These are phyloP conservation scores for Lyophyllum decastes DNA, from an alignment of 768 basidiomycete genomes.

Conservation along the genomic window DNA sequence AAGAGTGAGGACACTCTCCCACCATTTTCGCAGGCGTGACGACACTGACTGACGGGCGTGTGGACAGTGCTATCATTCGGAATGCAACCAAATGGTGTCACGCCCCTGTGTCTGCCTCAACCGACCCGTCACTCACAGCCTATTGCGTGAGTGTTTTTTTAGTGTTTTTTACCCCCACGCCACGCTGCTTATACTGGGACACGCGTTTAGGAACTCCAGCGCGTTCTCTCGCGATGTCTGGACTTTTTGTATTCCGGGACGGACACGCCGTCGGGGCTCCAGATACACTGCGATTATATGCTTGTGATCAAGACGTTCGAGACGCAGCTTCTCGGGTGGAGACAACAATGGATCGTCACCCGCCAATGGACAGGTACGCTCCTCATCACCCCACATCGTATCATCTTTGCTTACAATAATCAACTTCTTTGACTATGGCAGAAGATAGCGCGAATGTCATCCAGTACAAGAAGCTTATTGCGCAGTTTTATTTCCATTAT, in stretches of 20 bases:
- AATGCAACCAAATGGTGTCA: slow-evolving; percentile 76
- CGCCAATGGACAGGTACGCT: slow-evolving; percentile 29
- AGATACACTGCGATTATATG: slow-evolving; percentile 83
- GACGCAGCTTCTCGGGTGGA: slow-evolving; percentile 65
- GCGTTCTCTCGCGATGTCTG: slow-evolving; percentile 83
- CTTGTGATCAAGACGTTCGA: slow-evolving; percentile 84
- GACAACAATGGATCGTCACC: slow-evolving; percentile 52
- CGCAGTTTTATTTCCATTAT: slow-evolving; percentile 83
- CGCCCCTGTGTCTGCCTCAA: slow-evolving; percentile 59
- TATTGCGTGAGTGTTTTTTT: slow-evolving; percentile 51
- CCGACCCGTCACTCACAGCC: slow-evolving; percentile 70
- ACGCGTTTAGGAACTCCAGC: slow-evolving; percentile 71
- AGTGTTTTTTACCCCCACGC: not conserved
- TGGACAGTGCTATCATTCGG: slow-evolving; percentile 80
- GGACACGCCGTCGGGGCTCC: slow-evolving; percentile 77
- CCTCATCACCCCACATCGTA: not conserved
- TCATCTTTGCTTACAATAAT: not conserved
- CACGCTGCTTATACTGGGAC: not conserved
- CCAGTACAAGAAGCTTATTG: slow-evolving; percentile 53
- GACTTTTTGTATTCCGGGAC: slow-evolving; percentile 90
- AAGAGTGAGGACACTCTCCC: slow-evolving; percentile 67
- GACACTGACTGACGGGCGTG: slow-evolving; percentile 5
- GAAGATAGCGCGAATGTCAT: slow-evolving; percentile 24
- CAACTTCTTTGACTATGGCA: slow-evolving; percentile 13
- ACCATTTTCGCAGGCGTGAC: not conserved